phyloP scores from a whole-genome alignment of 1,284 basidiomycete species.

The Cryptococcus floricola region DNA sequence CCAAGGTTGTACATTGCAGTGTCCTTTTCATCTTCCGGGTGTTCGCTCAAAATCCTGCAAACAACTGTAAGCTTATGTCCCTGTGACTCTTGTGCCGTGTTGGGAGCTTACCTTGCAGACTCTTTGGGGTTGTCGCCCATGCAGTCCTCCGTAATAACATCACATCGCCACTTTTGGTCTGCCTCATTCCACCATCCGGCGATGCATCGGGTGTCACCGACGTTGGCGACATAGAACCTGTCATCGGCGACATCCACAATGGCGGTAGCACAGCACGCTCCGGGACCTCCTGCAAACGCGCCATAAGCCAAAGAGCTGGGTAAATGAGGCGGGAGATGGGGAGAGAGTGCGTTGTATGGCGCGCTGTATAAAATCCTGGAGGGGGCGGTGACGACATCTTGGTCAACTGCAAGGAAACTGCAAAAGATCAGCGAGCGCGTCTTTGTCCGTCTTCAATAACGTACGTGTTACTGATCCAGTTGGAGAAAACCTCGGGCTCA shows the following conservation, averaged over 20 bases:
- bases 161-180: constrained; percentile 75
- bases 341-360: constrained; percentile 26
- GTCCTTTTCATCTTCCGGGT: constrained; percentile 71
- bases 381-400: constrained; percentile 51
- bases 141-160: constrained; percentile 91
- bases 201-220: constrained; percentile 90
- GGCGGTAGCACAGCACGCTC: constrained; percentile 80
- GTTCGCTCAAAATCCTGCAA: constrained; percentile 69
- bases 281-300: constrained; percentile 48
- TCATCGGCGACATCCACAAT: constrained; percentile 72
- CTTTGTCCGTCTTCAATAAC: not conserved
- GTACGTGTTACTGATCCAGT: constrained; percentile 9
- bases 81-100: not conserved
- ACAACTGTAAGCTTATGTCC: not conserved
- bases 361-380: constrained; percentile 45
- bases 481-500: not conserved
- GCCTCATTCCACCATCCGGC: constrained; percentile 76
- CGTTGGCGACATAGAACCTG: constrained; percentile 80
- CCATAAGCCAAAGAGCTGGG: constrained; percentile 56
- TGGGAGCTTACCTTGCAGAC: constrained; percentile 43
- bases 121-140: constrained; percentile 88
- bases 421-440: not conserved
- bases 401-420: constrained; percentile 51
- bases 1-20: constrained; percentile 58
- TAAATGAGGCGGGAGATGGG: not conserved